phyloP scores from a whole-genome alignment of 2,329 filamentous ascomycete species.

The Cladosporium oxysporum region DNA sequence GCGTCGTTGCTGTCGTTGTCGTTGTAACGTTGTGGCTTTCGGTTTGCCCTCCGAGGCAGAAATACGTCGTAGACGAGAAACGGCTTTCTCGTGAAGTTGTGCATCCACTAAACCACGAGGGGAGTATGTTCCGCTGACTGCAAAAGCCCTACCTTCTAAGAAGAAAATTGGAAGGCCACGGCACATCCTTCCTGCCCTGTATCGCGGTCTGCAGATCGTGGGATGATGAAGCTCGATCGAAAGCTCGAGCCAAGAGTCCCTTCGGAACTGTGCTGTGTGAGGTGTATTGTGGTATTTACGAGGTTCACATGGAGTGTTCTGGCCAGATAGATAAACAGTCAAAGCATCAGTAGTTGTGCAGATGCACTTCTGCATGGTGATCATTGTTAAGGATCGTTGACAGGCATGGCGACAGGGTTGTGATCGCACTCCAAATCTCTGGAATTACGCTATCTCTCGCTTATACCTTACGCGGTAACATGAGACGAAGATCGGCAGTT shows the following conservation, averaged over 20 bases:
- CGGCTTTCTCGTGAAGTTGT: background rate
- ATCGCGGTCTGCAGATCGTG: background rate
- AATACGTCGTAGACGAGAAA: background rate
- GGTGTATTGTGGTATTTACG: too few relatives aligned
- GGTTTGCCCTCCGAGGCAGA: background rate
- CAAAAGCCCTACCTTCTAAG: background rate
- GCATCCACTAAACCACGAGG: background rate
- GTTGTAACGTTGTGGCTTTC: background rate
- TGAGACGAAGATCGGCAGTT: conserved; percentile 11
- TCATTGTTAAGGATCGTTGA: background rate
- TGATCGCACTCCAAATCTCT: background rate
- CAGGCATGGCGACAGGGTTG: conserved; percentile 1
- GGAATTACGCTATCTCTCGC: conserved; percentile 2
- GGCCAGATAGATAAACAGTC: background rate
- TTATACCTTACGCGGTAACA: background rate
- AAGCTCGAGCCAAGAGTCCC: background rate
- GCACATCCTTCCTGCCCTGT: background rate
- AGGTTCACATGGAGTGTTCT: background rate
- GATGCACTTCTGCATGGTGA: background rate
- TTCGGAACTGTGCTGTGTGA: background rate
- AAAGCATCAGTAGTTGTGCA: background rate
- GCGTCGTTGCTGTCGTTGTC: background rate
- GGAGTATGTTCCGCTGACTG: background rate
- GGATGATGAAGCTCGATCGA: background rate
- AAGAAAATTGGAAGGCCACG: background rate